A percentile compares a stretch with the other conserved stretches of the same genome.
Evolutionary conservation across 768 basidiomycete species (phyloP).

Genomic region (Pholiota conissans): DNA sequence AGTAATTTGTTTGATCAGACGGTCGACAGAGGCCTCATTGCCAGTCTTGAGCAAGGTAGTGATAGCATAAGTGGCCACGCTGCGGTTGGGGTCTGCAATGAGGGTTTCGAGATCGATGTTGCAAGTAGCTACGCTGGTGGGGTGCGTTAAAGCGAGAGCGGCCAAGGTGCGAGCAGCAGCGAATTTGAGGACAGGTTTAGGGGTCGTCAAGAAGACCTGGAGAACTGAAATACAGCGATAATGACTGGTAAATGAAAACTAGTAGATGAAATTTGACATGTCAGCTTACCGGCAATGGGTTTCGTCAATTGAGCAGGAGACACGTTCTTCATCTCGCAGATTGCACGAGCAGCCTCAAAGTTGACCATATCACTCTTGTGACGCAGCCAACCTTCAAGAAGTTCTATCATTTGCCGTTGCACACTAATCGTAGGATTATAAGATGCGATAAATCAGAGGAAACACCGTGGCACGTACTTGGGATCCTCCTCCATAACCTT

Average conservation of each 20-base stretch:
- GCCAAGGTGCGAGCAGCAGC: conserved; percentile 96
- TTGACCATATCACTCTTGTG: conserved; percentile 99
- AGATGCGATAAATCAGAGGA: conserved; percentile 1
- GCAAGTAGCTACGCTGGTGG: conserved; percentile 83
- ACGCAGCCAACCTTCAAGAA: conserved; percentile 91
- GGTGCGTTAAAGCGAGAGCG: conserved; percentile 82
- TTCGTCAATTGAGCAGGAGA: conserved; percentile 76
- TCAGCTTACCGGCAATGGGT: conserved; percentile 82
- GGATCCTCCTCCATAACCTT: conserved; percentile 99
- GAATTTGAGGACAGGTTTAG: conserved; percentile 94
- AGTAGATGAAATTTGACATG: not conserved
- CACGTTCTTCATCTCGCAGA: conserved; percentile 94
- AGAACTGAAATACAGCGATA: conserved; percentile 54
- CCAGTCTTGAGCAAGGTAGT: conserved; percentile 99
- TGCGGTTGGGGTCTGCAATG: conserved; percentile 93
- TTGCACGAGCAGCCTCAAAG: conserved; percentile 95
- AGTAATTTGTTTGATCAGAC: conserved; percentile 98
- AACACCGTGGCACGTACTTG: conserved; percentile 63
- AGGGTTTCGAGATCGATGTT: conserved; percentile 97
- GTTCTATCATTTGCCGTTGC: conserved; percentile 89
- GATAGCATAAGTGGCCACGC: conserved; percentile 97
- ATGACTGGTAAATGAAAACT: no score
- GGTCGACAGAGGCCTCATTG: conserved; percentile 97
- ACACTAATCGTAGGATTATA: conserved; percentile 48
- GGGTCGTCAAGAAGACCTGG: conserved; percentile 94